Conservation (phyloP, 2,329 filamentous ascomycete genomes). For the Talaromyces sp. region DNA sequence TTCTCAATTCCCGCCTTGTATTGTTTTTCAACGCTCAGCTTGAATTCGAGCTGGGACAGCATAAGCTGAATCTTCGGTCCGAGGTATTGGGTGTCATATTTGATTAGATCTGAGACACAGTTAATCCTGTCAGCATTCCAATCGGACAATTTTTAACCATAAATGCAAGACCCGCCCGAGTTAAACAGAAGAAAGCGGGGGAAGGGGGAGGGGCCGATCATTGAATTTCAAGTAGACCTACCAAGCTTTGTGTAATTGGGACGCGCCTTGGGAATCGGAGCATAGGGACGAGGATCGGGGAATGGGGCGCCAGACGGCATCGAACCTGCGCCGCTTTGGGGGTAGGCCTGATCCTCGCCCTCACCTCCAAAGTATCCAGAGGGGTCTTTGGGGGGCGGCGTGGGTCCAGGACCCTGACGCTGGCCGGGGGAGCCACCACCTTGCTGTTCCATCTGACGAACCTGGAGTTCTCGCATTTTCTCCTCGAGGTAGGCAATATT, state of each 20-base stretch:
- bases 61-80: slow-evolving; percentile 98
- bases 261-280: slow-evolving; percentile 70
- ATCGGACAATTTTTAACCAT: slow-evolving; percentile 3
- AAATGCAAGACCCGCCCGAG: not conserved
- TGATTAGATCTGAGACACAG: slow-evolving; percentile 78
- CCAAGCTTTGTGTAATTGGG: slow-evolving; percentile 97
- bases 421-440: slow-evolving; percentile 49
- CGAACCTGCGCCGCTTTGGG: slow-evolving; percentile 66
- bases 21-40: slow-evolving; percentile 97
- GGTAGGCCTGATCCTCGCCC: slow-evolving; percentile 55
- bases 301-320: slow-evolving; percentile 83
- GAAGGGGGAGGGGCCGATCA: not conserved
- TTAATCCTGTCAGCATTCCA: slow-evolving; percentile 24
- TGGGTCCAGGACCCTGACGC: slow-evolving; percentile 54
- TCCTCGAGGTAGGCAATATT: slow-evolving; percentile 97
- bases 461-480: slow-evolving; percentile 82
- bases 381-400: slow-evolving; percentile 75
- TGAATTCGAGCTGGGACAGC: slow-evolving; percentile 98
- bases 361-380: slow-evolving; percentile 57
- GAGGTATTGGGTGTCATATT: slow-evolving; percentile 94
- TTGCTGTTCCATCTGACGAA: slow-evolving; percentile 70
- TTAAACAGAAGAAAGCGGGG: not conserved
- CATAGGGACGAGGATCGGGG: slow-evolving; percentile 69
- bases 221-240: slow-evolving; percentile 49
- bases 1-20: slow-evolving; percentile 99